phyloP scores from a whole-genome alignment of 352 stramenopile species.

The Phytophthora pinifolia region DNA sequence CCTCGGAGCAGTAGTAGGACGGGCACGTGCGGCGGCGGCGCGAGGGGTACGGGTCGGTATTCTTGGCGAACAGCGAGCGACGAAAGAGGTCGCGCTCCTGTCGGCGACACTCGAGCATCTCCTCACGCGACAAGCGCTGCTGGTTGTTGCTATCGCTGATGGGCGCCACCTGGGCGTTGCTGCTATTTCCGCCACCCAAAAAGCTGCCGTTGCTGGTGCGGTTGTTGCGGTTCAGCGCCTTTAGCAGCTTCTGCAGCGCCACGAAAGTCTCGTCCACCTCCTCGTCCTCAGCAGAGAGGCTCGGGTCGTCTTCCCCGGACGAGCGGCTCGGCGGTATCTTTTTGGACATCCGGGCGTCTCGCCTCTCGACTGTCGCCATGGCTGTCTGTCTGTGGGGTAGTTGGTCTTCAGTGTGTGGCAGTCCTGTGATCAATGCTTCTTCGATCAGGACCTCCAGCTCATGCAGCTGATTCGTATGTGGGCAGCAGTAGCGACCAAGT shows the following conservation, averaged over 20 bases:
- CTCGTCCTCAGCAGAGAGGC: constrained; percentile 57
- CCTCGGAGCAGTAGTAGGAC: constrained; percentile 57
- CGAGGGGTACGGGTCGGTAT: constrained; percentile 6
- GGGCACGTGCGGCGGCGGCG: constrained; percentile 42
- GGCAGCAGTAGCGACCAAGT: not conserved
- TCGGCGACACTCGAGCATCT: constrained; percentile 66
- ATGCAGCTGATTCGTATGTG: constrained; percentile 22
- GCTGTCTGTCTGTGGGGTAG: constrained; percentile 1
- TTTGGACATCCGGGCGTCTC: constrained; percentile 34
- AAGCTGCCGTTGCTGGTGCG: constrained; percentile 25
- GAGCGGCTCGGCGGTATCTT: constrained; percentile 51
- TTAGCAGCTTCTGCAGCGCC: constrained; percentile 73
- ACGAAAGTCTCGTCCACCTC: constrained; percentile 83
- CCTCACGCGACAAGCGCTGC: constrained; percentile 56
- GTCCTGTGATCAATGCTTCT: not conserved
- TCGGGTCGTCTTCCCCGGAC: constrained; percentile 46
- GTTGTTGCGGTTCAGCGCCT: constrained; percentile 53
- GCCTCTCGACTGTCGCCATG: constrained; percentile 25
- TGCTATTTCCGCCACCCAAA: constrained; percentile 10
- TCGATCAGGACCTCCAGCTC: constrained; percentile 6
- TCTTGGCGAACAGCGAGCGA: constrained; percentile 56
- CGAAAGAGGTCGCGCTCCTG: constrained; percentile 74
- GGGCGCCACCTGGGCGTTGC: constrained; percentile 2
- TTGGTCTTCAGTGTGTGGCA: not conserved
- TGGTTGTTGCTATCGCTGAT: constrained; percentile 19